Evolutionary conservation across 345 rosid species (phyloP).

Genomic region (Rhizophora apiculata): DNA sequence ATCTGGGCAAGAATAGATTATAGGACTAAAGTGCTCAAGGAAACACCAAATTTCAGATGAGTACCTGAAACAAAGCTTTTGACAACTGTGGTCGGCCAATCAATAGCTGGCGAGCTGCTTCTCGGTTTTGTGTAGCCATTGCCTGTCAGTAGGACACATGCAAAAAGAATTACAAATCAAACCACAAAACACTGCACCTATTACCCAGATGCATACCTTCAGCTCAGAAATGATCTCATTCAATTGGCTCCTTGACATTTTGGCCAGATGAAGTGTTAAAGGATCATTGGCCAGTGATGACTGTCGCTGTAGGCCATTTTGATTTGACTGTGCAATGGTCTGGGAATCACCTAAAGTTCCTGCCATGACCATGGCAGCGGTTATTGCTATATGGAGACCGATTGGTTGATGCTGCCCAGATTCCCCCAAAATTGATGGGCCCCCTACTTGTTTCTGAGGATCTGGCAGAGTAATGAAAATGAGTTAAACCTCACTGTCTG

Average conservation of each 20-base stretch:
- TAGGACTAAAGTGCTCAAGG: too few relatives aligned
- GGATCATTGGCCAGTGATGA: conserved; percentile 69
- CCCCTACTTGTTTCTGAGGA: conserved; percentile 61
- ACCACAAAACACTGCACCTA: too few relatives aligned
- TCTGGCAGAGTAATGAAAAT: conserved; percentile 20
- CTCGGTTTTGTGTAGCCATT: conserved; percentile 71
- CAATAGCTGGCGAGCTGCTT: conserved; percentile 69
- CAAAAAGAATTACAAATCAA: too few relatives aligned
- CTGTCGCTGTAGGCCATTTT: conserved; percentile 45
- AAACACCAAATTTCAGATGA: conserved; percentile 1
- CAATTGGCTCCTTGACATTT: conserved; percentile 83
- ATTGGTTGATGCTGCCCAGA: conserved; percentile 62
- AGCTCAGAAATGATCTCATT: conserved; percentile 68
- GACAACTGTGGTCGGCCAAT: conserved; percentile 65
- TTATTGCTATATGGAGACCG: conserved; percentile 74
- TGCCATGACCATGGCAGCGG: conserved; percentile 73
- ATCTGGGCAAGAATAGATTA: too few relatives aligned
- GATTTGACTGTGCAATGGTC: conserved; percentile 47
- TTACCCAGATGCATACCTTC: conserved; percentile 45
- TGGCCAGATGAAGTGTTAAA: conserved; percentile 79
- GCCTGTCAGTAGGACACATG: conserved; percentile 35
- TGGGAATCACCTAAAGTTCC: conserved; percentile 77
- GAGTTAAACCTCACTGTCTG: conserved; percentile 8
- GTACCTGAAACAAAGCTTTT: conserved; percentile 89
- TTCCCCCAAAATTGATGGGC: conserved; percentile 45